Conservation (phyloP, 192 early-diverging fungal genomes). For the Coemansia sp. region DNA sequence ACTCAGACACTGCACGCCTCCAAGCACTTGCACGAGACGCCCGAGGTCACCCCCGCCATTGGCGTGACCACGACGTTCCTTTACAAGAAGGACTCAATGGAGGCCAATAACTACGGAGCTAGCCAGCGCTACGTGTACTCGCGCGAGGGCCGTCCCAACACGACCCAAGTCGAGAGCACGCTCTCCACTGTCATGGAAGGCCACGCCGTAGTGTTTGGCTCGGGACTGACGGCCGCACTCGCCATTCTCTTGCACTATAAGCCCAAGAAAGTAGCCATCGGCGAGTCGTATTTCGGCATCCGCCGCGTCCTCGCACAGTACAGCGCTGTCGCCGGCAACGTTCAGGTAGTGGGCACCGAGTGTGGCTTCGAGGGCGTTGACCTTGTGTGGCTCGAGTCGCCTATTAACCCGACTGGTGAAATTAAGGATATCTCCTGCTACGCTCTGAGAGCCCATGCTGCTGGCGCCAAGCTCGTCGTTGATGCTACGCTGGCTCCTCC, state of each 20-base stretch:
- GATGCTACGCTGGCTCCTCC: conserved; percentile 78
- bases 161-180: conserved; percentile 59
- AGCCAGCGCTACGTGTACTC: conserved; percentile 59
- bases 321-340: conserved; percentile 19
- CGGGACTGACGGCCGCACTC: conserved; percentile 62
- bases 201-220: conserved; percentile 65
- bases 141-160: conserved; percentile 49
- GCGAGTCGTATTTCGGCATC: conserved; percentile 45
- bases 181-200: conserved; percentile 62
- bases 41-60: conserved; percentile 62
- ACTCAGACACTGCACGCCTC: conserved; percentile 64
- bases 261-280: conserved; percentile 52
- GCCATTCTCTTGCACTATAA: conserved; percentile 61
- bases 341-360: conserved; percentile 42
- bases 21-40: conserved; percentile 32
- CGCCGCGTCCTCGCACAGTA: conserved; percentile 36
- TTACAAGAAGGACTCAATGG: conserved; percentile 25
- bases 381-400: conserved; percentile 67
- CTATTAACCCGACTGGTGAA: conserved; percentile 67
- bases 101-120: conserved; percentile 40
- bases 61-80: conserved; percentile 63
- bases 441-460: conserved; percentile 52
- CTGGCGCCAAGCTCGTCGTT: conserved; percentile 61
- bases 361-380: conserved; percentile 53
- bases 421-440: conserved; percentile 45